Conservation (phyloP, 345 rosid genomes). For the Brassica incana region DNA sequence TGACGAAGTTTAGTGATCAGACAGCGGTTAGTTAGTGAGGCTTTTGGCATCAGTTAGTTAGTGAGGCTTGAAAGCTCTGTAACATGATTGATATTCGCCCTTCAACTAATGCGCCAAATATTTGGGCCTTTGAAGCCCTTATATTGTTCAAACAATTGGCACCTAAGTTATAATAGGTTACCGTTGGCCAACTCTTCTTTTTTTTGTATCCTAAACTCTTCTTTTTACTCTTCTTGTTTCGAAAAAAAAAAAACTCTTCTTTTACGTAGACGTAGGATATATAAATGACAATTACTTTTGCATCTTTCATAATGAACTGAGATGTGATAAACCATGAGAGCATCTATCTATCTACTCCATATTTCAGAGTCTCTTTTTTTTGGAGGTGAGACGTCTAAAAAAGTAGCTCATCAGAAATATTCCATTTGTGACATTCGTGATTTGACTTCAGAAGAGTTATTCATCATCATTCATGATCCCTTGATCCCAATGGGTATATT, state of each 20-base stretch:
- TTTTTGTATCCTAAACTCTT: neutral
- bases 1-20: neutral
- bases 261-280: no score
- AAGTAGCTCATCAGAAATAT: neutral
- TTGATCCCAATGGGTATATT: neutral
- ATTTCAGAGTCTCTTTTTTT: neutral
- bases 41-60: neutral
- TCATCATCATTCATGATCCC: neutral
- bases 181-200: no score
- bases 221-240: no score
- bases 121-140: neutral
- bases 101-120: neutral
- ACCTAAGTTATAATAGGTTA: no score
- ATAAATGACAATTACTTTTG: no score
- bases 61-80: conserved; percentile 2
- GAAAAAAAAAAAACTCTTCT: no score
- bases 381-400: neutral
- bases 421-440: neutral
- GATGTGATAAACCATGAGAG: neutral
- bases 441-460: neutral
- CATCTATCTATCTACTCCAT: neutral
- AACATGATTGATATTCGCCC: neutral
- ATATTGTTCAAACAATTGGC: no score
- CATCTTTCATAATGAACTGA: neutral
- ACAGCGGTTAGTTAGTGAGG: neutral